Evolutionary conservation across 2,329 filamentous ascomycete genomes (phyloP).

Genomic region (Talaromyces sp.): DNA sequence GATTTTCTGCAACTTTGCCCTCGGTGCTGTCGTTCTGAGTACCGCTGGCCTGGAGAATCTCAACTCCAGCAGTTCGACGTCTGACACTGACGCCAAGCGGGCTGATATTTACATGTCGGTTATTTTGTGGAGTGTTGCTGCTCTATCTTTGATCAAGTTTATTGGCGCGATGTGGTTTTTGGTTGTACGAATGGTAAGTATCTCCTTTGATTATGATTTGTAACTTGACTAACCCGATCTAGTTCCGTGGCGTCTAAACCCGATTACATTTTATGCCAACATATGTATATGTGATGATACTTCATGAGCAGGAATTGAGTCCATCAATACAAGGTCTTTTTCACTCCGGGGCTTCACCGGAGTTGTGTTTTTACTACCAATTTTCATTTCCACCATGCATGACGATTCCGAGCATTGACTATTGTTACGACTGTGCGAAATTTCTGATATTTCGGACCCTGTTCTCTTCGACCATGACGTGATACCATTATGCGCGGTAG

Average conservation of each 20-base stretch:
- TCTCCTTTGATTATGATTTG: background rate
- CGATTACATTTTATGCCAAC: background rate
- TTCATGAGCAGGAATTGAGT: background rate
- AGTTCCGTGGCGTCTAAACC: slow-evolving; percentile 53
- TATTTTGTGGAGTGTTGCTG: slow-evolving; percentile 85
- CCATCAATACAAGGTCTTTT: background rate
- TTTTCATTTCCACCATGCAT: slow-evolving; percentile 1
- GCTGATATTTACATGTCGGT: slow-evolving; percentile 81
- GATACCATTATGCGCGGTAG: slow-evolving; percentile 11
- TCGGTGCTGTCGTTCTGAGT: slow-evolving; percentile 81
- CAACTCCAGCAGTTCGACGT: slow-evolving; percentile 39
- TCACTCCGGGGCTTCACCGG: background rate
- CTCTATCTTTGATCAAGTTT: slow-evolving; percentile 79
- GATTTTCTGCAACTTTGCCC: slow-evolving; percentile 94
- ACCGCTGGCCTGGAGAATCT: slow-evolving; percentile 76
- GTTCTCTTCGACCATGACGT: slow-evolving; percentile 5
- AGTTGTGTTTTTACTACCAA: background rate
- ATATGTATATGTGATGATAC: slow-evolving; percentile 5
- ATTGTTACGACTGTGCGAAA: background rate
- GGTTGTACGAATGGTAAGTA: slow-evolving; percentile 77
- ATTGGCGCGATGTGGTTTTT: slow-evolving; percentile 88
- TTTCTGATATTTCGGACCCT: background rate
- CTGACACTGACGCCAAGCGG: slow-evolving; percentile 51
- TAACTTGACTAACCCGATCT: background rate
- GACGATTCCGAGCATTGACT: slow-evolving; percentile 1